Conservation (phyloP, 495 filamentous ascomycete species). For the Neurospora sp. region DNA sequence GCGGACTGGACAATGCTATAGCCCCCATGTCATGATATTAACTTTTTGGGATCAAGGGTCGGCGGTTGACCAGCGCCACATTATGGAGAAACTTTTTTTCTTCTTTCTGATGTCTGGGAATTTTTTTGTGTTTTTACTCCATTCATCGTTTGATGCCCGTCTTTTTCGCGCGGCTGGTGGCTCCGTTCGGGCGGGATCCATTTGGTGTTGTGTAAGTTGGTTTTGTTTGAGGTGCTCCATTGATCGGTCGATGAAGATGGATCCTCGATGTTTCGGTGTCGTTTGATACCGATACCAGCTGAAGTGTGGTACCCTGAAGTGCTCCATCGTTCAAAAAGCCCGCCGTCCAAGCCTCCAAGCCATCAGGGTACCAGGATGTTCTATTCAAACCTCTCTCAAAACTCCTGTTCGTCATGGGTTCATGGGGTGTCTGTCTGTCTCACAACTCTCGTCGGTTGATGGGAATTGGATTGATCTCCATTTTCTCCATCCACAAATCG, state of each 20-base stretch:
- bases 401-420: neutral
- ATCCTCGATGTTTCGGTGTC: neutral
- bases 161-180: neutral
- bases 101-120: neutral
- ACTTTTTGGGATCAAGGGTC: neutral
- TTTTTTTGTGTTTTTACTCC: neutral
- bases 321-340: neutral
- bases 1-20: neutral
- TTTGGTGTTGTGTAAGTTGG: neutral
- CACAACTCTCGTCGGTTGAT: neutral
- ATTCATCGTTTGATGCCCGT: neutral
- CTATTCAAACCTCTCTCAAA: neutral
- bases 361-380: neutral
- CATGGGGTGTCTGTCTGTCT: neutral
- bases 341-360: neutral
- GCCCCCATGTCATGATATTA: neutral
- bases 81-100: neutral
- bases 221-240: neutral
- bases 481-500: neutral
- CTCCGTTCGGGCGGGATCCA: neutral
- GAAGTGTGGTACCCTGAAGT: neutral
- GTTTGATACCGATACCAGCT: neutral
- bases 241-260: neutral
- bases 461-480: neutral
- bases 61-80: neutral